Base-by-base conservation (phyloP, 495 filamentous ascomycete genomes). In the Coniosporium apollinis region DNA sequence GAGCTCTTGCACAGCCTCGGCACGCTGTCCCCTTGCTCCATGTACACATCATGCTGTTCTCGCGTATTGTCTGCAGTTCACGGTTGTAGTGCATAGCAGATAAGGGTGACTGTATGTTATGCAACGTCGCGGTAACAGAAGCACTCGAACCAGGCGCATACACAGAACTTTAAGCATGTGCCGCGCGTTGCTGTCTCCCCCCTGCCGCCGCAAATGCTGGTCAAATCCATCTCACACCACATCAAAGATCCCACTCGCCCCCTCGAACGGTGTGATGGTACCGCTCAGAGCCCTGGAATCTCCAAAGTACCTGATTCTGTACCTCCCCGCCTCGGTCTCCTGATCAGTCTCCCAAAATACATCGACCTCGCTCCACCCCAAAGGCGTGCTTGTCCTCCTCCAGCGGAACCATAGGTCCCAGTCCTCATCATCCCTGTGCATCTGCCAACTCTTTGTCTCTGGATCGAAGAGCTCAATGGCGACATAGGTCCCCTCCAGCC, bases 291-390 rank as follows among this genome's bases (percentile, higher is more conserved):
- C 59, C 65, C 85, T 94, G 17, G 72, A 66, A 56, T 92, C 82
- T 0, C 87, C 87, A 59, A 72, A 89, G 48, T 96, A 96, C 58
- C 67, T 67, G 36, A 96, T 57, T 19, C 86, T 64, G 61, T 92
- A 94, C 45, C 62, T 62, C 11, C 84, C 87, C 28, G 57, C 53
- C 15, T 30, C 30, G 19, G 10, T 26, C n/a, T 17, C 28, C 20
- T 30, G 19, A 3, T 16, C 30, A 7, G 48, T 77, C 55, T 86
- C 73, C 87, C 87, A 96, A 28, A 64, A 63, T 32, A 94, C 61
- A 6, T 63, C 70, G 19, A 82, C 89, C 53, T 87, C 73, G 49
- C 84, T 93, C 20, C 75, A 74, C 0, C 76, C 86, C 17, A 85
- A 50, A 9, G 86, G 38, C 15, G 61, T 64, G 43, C 67, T 84